Conservation (phyloP, 176 grass and related monocot genomes). For the Pharus latifolius region DNA sequence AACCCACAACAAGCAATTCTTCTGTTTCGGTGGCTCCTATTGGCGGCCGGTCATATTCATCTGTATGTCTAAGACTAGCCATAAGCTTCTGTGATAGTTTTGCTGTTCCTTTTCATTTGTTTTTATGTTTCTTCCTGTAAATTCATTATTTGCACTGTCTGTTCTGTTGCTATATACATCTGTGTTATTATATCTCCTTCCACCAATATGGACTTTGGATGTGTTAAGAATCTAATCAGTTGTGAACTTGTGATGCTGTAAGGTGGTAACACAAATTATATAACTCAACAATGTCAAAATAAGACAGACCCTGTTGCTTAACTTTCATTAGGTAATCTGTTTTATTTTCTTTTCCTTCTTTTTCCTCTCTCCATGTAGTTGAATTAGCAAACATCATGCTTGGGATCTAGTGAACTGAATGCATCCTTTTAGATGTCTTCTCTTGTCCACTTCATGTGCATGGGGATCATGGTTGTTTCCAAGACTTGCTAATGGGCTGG, state of each 20-base stretch:
- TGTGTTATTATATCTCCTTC: not conserved
- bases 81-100: not conserved
- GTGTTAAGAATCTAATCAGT: not conserved
- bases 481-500: too few relatives aligned
- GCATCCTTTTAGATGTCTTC: not conserved
- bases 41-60: conserved; percentile 40
- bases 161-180: not conserved
- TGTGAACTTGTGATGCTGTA: not conserved
- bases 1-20: conserved; percentile 53
- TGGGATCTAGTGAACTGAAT: not conserved
- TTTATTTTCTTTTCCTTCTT: not conserved
- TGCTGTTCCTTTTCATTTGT: not conserved
- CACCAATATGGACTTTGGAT: not conserved
- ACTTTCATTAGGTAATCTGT: not conserved
- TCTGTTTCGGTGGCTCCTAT: conserved; percentile 5
- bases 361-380: not conserved
- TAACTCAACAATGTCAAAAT: too few relatives aligned
- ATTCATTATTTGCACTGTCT: not conserved
- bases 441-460: not conserved
- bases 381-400: not conserved
- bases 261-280: not conserved
- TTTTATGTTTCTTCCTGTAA: not conserved
- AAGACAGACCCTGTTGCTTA: not conserved
- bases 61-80: conserved; percentile 36
- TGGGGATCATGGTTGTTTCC: not conserved